Base-by-base conservation (phyloP, 495 filamentous ascomycete genomes). In the Neurospora tetrasperma region DNA sequence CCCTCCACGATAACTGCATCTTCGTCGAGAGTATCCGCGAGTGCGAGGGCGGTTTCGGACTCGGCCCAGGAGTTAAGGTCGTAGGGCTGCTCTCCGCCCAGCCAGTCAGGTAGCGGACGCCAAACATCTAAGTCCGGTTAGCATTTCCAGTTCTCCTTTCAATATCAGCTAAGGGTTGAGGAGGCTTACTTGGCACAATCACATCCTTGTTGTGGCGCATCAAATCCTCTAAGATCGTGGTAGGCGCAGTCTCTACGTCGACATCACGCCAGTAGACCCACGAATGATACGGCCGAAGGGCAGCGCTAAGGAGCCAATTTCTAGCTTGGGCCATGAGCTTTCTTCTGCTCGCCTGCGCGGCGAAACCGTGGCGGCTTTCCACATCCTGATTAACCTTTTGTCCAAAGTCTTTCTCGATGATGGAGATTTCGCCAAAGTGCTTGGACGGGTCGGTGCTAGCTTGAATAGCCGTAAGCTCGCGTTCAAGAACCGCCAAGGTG, bases 181-280 rank as follows among this genome's bases (percentile, higher is more conserved):
- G 70, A 42, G n/a, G 90, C 94, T 87, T 86, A 99, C 95, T 99
- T 6, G 96, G 96, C 59, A 99, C 96, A 79, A 96, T 98, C 10
- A 99, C 91, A 80, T 99, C 96, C 84, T 97, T 99, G 80, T 99
- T 96, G 77, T 99, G 96, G 71, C 96, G 88, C 96, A 99, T 99
- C 42, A 99, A 81, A 83, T 99, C 96, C 80, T 99, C 96, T 75
- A 99, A 81, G 72, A 99, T 98, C 2, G 96, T 98, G 76, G 91
- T 91, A 0, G 96, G 96, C 11, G 96, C 94, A 8, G 96, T 99
- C 82, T 98, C 93, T 14, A 99, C 96, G 82, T 99, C 96, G 31
- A 96, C 96, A 85, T 99, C 96, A 81, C 96, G 88, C 96, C 96
- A 99, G 78, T 99, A 99, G 38, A 99, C 96, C 96, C 96, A 99